phyloP scores from a whole-genome alignment of 306 rosid genomes.

The Begonia loranthoides region DNA sequence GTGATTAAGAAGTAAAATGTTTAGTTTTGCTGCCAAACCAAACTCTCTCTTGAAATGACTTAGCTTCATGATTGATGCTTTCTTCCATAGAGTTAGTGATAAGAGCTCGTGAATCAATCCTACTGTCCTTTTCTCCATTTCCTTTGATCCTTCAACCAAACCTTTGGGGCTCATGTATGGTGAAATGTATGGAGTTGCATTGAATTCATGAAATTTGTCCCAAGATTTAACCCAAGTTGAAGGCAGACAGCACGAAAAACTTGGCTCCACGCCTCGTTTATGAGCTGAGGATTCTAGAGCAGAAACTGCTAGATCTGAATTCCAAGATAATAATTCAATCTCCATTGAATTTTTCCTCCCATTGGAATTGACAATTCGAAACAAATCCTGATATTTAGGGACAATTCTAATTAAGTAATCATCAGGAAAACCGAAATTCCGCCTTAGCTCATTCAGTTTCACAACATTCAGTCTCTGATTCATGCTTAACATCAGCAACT shows the following conservation, averaged over 20 bases:
- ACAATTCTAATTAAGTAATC: conserved; percentile 56
- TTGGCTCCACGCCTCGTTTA: conserved; percentile 29
- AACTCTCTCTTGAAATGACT: conserved; percentile 72
- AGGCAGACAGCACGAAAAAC: conserved; percentile 50
- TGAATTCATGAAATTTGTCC: conserved; percentile 55
- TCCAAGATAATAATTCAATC: conserved; percentile 60
- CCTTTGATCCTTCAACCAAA: conserved; percentile 43
- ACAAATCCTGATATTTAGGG: conserved; percentile 34
- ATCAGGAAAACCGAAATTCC: conserved; percentile 65
- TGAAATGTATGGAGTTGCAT: conserved; percentile 48
- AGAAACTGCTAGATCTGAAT: conserved; percentile 52
- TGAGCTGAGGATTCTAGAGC: conserved; percentile 32
- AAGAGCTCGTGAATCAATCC: conserved; percentile 73
- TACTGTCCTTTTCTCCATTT: conserved; percentile 72
- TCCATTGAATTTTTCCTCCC: conserved; percentile 63
- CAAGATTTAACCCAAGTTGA: conserved; percentile 66
- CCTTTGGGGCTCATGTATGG: conserved; percentile 37
- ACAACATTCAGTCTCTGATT: conserved; percentile 42
- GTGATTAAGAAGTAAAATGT: conserved; percentile 60
- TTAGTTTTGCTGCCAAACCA: conserved; percentile 48
- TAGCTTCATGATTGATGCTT: conserved; percentile 58
- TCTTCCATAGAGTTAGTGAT: conserved; percentile 76
- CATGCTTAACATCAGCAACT: conserved; percentile 55
- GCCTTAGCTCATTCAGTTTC: conserved; percentile 52
- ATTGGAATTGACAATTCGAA: conserved; percentile 44